A percentile compares a stretch with the other conserved stretches of the same genome.
phyloP scores from a whole-genome alignment of 2,329 filamentous ascomycete genomes.

The Pezicula radicicola region DNA sequence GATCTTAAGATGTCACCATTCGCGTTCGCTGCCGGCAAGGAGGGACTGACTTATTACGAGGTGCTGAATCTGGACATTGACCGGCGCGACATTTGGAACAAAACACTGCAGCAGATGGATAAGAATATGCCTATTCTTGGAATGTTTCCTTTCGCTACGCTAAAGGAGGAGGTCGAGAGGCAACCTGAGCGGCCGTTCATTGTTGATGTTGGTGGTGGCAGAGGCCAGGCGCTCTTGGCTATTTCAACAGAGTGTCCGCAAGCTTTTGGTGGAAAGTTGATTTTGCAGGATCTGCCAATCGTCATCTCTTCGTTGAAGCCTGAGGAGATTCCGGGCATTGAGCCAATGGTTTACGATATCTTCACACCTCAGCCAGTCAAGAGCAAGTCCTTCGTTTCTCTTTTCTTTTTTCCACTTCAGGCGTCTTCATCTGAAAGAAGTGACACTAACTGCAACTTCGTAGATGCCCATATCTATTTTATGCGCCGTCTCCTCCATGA shows the following conservation, averaged over 20 bases:
- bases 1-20: conserved; percentile 31
- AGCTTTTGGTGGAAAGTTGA: conserved; percentile 19
- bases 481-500: conserved; percentile 30
- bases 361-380: conserved; percentile 28
- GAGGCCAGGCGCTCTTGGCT: conserved; percentile 4
- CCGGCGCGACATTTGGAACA: conserved; percentile 31
- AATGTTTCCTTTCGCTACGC: conserved; percentile 32
- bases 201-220: conserved; percentile 5
- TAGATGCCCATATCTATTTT: conserved; percentile 25
- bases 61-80: conserved; percentile 27
- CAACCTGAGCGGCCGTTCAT: conserved; percentile 21
- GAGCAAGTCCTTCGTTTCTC: conserved; percentile 6
- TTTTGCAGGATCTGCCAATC: conserved; percentile 32
- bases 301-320: conserved; percentile 27
- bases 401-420: no score
- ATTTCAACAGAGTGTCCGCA: conserved; percentile 4
- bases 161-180: conserved; percentile 26
- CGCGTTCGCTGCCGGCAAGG: conserved; percentile 28
- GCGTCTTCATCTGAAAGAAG: conserved; percentile 4
- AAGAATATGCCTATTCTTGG: conserved; percentile 31
- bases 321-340: conserved; percentile 16
- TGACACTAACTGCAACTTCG: not conserved
- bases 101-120: conserved; percentile 28
- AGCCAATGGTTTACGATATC: conserved; percentile 26
- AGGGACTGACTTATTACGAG: conserved; percentile 34